Evolutionary conservation across 257 asterid genomes (phyloP).

Genomic region (Petunia axillaris): DNA sequence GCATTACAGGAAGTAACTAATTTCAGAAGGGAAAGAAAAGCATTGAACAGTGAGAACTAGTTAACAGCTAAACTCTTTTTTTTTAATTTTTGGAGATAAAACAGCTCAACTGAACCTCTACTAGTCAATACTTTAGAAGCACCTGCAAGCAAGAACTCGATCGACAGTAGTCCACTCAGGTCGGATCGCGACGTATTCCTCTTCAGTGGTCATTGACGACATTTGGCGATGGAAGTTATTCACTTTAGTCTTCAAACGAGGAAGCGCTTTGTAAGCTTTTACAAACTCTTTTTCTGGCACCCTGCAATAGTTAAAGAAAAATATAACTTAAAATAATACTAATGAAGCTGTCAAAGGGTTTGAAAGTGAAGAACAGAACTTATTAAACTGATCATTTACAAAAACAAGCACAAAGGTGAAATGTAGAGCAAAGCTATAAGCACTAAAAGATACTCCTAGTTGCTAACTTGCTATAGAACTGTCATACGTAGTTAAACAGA

Average conservation of each 20-base stretch:
- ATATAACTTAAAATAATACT: neutral
- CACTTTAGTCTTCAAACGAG: conserved; percentile 84
- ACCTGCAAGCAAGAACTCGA: conserved; percentile 93
- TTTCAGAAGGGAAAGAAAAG: conserved; percentile 19
- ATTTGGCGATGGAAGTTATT: conserved; percentile 79
- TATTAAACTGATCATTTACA: conserved; percentile 5
- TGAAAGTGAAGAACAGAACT: neutral
- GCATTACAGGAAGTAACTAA: conserved; percentile 11
- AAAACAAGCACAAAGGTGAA: neutral
- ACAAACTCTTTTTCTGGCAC: conserved; percentile 87
- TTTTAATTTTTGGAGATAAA: neutral
- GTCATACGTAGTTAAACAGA: neutral
- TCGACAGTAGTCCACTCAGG: conserved; percentile 97
- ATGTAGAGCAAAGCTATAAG: neutral
- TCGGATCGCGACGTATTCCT: conserved; percentile 80
- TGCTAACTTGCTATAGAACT: neutral
- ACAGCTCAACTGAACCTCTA: conserved; percentile 12
- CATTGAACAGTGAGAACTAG: neutral
- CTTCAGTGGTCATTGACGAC: conserved; percentile 71
- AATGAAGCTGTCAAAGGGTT: neutral
- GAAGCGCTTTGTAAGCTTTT: conserved; percentile 88
- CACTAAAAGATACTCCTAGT: conserved; percentile 8
- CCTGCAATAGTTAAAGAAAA: conserved; percentile 54
- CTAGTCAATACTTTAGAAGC: conserved; percentile 20
- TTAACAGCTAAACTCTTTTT: neutral